phyloP scores from a whole-genome alignment of 208 protist species.

The Lotmaria passim region DNA sequence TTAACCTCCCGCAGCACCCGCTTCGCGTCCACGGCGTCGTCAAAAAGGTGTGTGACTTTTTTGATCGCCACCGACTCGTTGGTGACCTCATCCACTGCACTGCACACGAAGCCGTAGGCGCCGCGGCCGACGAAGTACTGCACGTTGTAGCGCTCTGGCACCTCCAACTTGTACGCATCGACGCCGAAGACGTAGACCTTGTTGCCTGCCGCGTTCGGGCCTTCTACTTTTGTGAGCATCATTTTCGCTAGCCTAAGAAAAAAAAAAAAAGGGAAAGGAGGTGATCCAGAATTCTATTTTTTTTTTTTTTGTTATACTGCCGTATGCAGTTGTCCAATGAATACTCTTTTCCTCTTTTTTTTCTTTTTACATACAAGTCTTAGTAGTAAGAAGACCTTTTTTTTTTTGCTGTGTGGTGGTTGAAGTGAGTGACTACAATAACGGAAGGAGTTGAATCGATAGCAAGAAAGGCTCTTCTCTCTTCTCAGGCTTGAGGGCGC shows the following conservation, averaged over 20 bases:
- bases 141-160: conserved; percentile 77
- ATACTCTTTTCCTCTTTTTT: no score
- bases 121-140: conserved; percentile 82
- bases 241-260: conserved; percentile 11
- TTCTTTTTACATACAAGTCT: no score
- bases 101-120: conserved; percentile 91
- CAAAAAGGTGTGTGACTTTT: conserved; percentile 96
- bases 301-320: no score
- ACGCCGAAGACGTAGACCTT: conserved; percentile 81
- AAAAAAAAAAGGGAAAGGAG: conserved; percentile 20
- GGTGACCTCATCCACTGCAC: conserved; percentile 64
- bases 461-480: no score
- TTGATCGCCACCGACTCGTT: conserved; percentile 96
- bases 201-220: conserved; percentile 58
- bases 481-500: no score
- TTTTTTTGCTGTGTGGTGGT: no score
- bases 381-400: no score
- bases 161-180: conserved; percentile 57
- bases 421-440: no score
- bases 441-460: no score
- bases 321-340: no score
- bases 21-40: conserved; percentile 93
- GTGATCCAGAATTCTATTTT: no score
- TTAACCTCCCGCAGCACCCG: conserved; percentile 86
- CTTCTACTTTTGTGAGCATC: conserved; percentile 80